These are phyloP conservation scores for Pascua sp. DNA, from an alignment of 1,284 basidiomycete genomes.

Conservation along the genomic window DNA sequence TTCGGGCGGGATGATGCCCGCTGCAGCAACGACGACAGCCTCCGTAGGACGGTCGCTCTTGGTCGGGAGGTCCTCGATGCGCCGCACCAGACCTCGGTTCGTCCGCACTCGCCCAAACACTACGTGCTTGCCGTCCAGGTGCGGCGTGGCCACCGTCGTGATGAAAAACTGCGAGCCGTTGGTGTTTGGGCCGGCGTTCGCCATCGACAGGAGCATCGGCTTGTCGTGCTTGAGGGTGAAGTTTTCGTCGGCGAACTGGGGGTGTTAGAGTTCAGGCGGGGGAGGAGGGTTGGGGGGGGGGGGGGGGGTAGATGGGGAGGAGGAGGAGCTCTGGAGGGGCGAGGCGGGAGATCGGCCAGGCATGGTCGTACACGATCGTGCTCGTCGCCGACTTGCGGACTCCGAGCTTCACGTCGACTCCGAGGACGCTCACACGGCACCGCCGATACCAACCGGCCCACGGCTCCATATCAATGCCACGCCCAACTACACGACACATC, in stretches of 20 bases:
- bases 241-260: slow-evolving; percentile 65
- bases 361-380: too few relatives aligned
- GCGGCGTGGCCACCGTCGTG: slow-evolving; percentile 51
- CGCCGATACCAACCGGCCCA: too few relatives aligned
- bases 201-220: slow-evolving; percentile 86
- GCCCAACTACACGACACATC: too few relatives aligned
- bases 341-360: too few relatives aligned
- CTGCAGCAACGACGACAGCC: slow-evolving; percentile 56
- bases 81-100: slow-evolving; percentile 63
- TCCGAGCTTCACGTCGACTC: too few relatives aligned
- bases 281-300: too few relatives aligned
- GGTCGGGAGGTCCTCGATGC: slow-evolving; percentile 62
- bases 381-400: too few relatives aligned
- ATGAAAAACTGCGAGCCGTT: slow-evolving; percentile 61
- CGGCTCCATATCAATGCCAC: too few relatives aligned
- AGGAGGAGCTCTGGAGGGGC: too few relatives aligned
- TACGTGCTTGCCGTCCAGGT: slow-evolving; percentile 69
- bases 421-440: too few relatives aligned
- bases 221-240: slow-evolving; percentile 75
- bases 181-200: slow-evolving; percentile 67
- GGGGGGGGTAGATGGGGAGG: too few relatives aligned
- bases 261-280: not conserved
- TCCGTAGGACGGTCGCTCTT: slow-evolving; percentile 54
- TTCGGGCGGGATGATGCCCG: slow-evolving; percentile 52
- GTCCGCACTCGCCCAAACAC: slow-evolving; percentile 72